phyloP scores from a whole-genome alignment of 2,329 filamentous ascomycete species.

The Curvularia sp. region DNA sequence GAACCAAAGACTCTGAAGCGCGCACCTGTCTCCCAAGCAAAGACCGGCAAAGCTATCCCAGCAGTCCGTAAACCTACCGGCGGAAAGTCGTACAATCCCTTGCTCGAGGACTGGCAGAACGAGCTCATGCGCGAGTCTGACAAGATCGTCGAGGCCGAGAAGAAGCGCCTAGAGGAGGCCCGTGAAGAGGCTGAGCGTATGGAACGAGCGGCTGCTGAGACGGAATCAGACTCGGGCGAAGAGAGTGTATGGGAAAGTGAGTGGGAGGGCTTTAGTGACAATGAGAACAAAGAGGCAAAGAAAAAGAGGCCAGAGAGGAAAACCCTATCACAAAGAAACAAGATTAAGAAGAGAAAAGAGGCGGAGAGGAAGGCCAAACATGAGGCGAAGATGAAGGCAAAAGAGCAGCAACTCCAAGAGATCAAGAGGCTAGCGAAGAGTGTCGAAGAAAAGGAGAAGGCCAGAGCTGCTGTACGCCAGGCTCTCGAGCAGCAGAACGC shows the following conservation, averaged over 20 bases:
- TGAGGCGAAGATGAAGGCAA: conserved; percentile 76
- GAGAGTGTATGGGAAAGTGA: conserved; percentile 95
- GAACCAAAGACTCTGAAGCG: conserved; percentile 78
- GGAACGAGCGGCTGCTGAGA: conserved; percentile 75
- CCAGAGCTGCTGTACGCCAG: conserved; percentile 38
- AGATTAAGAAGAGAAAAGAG: conserved; percentile 85
- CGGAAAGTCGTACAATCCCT: conserved; percentile 91
- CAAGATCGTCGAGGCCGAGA: conserved; percentile 80
- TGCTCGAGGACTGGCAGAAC: conserved; percentile 83
- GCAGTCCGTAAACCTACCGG: conserved; percentile 80
- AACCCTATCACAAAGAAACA: conserved; percentile 85
- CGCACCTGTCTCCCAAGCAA: conserved; percentile 81
- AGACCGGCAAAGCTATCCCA: conserved; percentile 78
- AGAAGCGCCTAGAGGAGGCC: conserved; percentile 72
- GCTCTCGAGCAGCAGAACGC: conserved; percentile 38
- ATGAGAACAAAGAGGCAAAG: conserved; percentile 64
- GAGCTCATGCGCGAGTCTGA: conserved; percentile 77
- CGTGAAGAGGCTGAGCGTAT: conserved; percentile 71
- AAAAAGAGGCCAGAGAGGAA: conserved; percentile 84
- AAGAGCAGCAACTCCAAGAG: conserved; percentile 72
- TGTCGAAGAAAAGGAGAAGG: conserved; percentile 65
- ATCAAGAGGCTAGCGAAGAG: conserved; percentile 75
- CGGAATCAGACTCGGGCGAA: conserved; percentile 79
- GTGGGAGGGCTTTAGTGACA: conserved; percentile 64
- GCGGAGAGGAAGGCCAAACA: conserved; percentile 79